Percentiles rank a stretch among this genome's conserved stretches.
These are phyloP conservation scores for Passalora sequoiae DNA, from an alignment of 2,329 filamentous ascomycete genomes.

Conservation along the genomic window DNA sequence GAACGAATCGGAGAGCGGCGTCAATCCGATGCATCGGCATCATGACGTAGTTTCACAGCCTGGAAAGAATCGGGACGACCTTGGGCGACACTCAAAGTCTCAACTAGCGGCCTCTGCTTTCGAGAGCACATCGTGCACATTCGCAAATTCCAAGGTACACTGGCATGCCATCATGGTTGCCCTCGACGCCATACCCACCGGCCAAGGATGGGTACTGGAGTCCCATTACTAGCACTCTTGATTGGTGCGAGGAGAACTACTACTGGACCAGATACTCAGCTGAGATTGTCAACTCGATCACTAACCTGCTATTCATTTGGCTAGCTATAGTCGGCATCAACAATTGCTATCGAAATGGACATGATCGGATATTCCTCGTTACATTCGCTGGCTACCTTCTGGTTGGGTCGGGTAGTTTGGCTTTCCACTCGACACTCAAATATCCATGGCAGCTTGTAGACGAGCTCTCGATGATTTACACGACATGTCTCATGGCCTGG, in stretches of 20 bases:
- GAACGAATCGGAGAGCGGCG: too few relatives aligned
- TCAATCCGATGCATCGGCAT: too few relatives aligned
- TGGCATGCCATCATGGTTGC: slow-evolving; percentile 20
- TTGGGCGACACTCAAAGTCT: too few relatives aligned
- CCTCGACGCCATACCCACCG: slow-evolving; percentile 31
- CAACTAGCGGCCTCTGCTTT: too few relatives aligned
- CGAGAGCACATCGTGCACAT: too few relatives aligned
- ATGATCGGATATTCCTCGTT: slow-evolving; percentile 71
- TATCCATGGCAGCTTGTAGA: slow-evolving; percentile 69
- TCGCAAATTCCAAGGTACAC: too few relatives aligned
- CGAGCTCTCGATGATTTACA: slow-evolving; percentile 68
- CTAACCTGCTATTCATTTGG: slow-evolving; percentile 75
- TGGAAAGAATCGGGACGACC: too few relatives aligned
- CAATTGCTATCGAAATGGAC: slow-evolving; percentile 63
- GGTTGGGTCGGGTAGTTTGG: slow-evolving; percentile 57
- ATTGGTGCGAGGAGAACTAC: slow-evolving; percentile 64
- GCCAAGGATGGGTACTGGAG: slow-evolving; percentile 49
- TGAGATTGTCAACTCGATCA: slow-evolving; percentile 74
- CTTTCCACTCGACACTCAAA: slow-evolving; percentile 61
- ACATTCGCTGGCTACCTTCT: slow-evolving; percentile 58
- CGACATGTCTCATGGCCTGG: slow-evolving; percentile 64
- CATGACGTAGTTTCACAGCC: too few relatives aligned
- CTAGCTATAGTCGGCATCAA: slow-evolving; percentile 69
- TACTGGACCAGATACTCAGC: slow-evolving; percentile 70
- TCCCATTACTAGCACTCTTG: slow-evolving; percentile 65